Evolutionary conservation across 257 asterid genomes (phyloP).

Genomic region (Plantago ovata): DNA sequence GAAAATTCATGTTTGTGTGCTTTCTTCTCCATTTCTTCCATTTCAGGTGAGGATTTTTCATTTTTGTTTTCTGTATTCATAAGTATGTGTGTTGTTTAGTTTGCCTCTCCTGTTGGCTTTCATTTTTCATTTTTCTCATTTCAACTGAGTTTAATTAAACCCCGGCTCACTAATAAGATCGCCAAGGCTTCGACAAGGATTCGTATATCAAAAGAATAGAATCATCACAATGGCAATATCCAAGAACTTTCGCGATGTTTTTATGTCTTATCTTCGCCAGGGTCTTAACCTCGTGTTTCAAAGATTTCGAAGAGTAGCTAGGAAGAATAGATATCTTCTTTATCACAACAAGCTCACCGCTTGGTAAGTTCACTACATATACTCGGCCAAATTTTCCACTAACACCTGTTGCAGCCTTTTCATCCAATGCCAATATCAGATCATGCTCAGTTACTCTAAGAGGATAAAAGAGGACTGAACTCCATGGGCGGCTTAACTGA

Average conservation of each 20-base stretch:
- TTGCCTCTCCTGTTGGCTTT: too few relatives aligned
- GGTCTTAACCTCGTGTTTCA: conserved; percentile 63
- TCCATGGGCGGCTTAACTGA: conserved; percentile 41
- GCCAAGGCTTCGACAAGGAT: conserved; percentile 59
- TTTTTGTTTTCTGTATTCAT: too few relatives aligned
- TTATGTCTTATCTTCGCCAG: conserved; percentile 80
- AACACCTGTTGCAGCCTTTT: conserved; percentile 49
- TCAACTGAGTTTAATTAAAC: too few relatives aligned
- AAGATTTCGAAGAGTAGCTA: conserved; percentile 46
- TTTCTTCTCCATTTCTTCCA: too few relatives aligned
- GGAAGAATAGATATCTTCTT: conserved; percentile 51
- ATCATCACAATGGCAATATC: conserved; percentile 65
- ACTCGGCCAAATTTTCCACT: conserved; percentile 67
- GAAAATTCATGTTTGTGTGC: too few relatives aligned
- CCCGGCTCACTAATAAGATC: conserved; percentile 48
- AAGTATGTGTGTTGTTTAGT: too few relatives aligned
- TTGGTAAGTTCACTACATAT: conserved; percentile 59
- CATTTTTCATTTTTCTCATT: too few relatives aligned
- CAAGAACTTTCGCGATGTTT: conserved; percentile 62
- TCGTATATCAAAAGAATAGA: conserved; percentile 67
- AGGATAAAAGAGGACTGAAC: conserved; percentile 76
- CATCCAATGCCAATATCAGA: conserved; percentile 59
- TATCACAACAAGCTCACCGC: conserved; percentile 67
- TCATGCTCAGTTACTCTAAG: conserved; percentile 72
- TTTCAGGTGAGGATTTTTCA: too few relatives aligned